A percentile compares a stretch with the other conserved stretches of the same genome.
Conservation (phyloP, 2,329 filamentous ascomycete genomes). For the Pseudogymnoascus sp. region DNA sequence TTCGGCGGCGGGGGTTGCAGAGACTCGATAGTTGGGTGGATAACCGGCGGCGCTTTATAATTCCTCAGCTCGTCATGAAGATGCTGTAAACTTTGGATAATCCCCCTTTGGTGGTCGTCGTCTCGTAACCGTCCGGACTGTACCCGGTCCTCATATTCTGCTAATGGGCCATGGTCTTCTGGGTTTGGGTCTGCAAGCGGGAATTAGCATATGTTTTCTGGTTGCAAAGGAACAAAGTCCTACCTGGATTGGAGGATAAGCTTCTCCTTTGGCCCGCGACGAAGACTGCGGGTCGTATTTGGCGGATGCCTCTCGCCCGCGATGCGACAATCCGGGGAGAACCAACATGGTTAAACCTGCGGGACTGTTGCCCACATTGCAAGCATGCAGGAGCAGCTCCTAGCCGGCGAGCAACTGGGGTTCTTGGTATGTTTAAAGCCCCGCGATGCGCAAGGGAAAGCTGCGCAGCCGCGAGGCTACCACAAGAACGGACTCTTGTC, state of each 20-base stretch:
- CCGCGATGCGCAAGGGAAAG: not conserved
- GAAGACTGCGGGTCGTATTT: not conserved
- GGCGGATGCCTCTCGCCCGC: not conserved
- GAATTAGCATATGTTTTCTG: not conserved
- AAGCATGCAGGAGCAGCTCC: not conserved
- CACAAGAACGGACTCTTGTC: slow-evolving; percentile 2
- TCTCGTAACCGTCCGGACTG: slow-evolving; percentile 66
- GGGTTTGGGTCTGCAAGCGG: slow-evolving; percentile 14
- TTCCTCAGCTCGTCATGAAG: slow-evolving; percentile 73
- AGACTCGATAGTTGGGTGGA: slow-evolving; percentile 70
- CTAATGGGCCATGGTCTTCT: slow-evolving; percentile 57
- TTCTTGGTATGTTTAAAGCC: not conserved
- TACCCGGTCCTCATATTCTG: slow-evolving; percentile 83
- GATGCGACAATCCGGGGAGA: not conserved
- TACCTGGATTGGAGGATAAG: not conserved
- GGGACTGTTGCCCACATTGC: not conserved
- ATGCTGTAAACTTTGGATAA: slow-evolving; percentile 83
- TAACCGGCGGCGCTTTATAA: slow-evolving; percentile 67
- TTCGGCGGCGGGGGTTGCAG: slow-evolving; percentile 45
- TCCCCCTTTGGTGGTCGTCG: slow-evolving; percentile 84
- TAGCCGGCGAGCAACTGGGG: not conserved
- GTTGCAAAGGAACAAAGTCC: not conserved
- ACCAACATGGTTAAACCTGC: not conserved
- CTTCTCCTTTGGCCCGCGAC: not conserved
- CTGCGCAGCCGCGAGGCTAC: slow-evolving; percentile 1